A percentile compares a stretch with the other conserved stretches of the same genome.
Evolutionary conservation across 164 flowering plant genomes (phyloP).

Genomic region (Kingdonia uniflora): DNA sequence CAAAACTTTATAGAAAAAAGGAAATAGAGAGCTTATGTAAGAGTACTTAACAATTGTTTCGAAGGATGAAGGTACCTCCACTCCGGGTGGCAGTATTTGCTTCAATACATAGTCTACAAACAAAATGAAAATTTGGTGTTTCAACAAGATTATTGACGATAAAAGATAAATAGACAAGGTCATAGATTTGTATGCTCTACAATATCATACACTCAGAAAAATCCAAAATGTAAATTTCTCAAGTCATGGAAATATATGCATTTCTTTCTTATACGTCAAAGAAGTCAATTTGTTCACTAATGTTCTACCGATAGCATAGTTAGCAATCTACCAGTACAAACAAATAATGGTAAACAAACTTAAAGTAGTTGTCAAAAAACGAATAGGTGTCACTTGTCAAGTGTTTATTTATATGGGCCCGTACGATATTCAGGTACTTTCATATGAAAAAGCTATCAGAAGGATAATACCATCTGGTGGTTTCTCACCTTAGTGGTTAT

Average conservation of each 20-base stretch:
- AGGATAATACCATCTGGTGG: too few relatives aligned
- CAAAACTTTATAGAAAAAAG: neutral
- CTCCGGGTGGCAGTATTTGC: conserved; percentile 85
- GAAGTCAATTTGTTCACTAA: neutral
- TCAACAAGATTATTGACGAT: conserved; percentile 1
- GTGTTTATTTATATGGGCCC: too few relatives aligned
- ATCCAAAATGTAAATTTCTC: neutral
- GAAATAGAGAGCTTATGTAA: neutral
- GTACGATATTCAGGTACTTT: too few relatives aligned
- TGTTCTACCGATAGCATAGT: too few relatives aligned
- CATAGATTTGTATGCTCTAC: too few relatives aligned
- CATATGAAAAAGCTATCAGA: too few relatives aligned
- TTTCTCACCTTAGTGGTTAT: too few relatives aligned
- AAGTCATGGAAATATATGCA: neutral
- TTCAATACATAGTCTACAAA: conserved; percentile 70
- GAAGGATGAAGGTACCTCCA: conserved; percentile 93
- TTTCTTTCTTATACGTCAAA: neutral
- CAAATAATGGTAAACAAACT: too few relatives aligned
- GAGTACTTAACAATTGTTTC: conserved; percentile 94
- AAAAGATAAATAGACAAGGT: neutral
- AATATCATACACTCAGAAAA: too few relatives aligned
- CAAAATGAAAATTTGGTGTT: conserved; percentile 8
- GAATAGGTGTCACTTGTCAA: too few relatives aligned
- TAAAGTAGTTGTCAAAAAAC: too few relatives aligned
- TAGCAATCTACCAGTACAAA: too few relatives aligned